Base-by-base conservation (phyloP, 345 rosid genomes). In the Carallia pectinifolia region DNA sequence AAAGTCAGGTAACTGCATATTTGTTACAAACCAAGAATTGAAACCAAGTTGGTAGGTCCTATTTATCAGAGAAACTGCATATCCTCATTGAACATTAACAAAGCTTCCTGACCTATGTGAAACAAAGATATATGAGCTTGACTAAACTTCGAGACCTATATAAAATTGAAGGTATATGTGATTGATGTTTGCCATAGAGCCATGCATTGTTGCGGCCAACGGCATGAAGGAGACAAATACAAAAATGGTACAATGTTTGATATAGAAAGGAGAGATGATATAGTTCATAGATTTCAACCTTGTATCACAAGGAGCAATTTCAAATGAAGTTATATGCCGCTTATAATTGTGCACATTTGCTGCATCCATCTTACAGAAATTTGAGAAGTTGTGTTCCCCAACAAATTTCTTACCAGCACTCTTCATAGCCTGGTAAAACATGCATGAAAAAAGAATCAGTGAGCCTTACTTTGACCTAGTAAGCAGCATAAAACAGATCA, bases 281-380 rank as follows among this genome's bases (percentile, higher is more conserved):
- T 29, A 31, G 8, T 18, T 67, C 6, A 31, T 60, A 53, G 54
- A 15, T 36, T 65, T 44, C 44, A 12, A 92, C 97, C 97, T 94
- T 71, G 74, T 81, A 84, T 83, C 76, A 80, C 81, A 87, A 74
- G 91, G 82, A 71, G 76, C 65, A 59, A 91, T 81, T 68, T 84
- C 88, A 79, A 94, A 88, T 68, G 84, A 86, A 29, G 88, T 79
- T 66, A 91, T 71, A 74, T 76, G 75, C 27, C 96, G 89, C 67
- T 76, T 83, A 73, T 87, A 91, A 79, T 82, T 81, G 78, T 91
- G 97, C 56, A 91, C 97, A 74, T 94, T 91, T 64, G 78, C 85
- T 18, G 91, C 98, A 76, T 94, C 98, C 97, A 91, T 91, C 90
- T 94, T 91, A 73, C 98, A 91, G 58, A 94, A 94, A 81, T 90